Evolutionary conservation across 1,284 basidiomycete species (phyloP), one percentile per base, ranked within the genome.

Genomic region (Puccinia triticina): DNA sequence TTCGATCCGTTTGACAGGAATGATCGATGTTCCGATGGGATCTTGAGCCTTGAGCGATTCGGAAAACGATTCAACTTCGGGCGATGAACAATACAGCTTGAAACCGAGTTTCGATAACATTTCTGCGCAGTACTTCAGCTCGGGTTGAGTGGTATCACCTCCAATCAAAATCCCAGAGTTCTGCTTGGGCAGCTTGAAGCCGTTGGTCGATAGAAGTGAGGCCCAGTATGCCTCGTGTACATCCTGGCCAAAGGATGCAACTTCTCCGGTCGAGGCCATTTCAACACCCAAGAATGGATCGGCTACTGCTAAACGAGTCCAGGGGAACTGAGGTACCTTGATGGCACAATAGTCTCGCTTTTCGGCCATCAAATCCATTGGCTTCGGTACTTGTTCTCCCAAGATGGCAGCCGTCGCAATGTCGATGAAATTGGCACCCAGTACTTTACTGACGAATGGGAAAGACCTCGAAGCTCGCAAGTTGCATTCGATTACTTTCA

Each of bases 401-500:
- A 94, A 92, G 85, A 99, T 99, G 26, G 96, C 97, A 46, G 92
- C 90, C 8, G 96, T 94, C 4, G 97, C 97, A 73, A 92, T 92
- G 84, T 98, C 94, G 85, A 99, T 95, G 88, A 98, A 98, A 90
- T 99, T 98, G 88, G 92, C 92, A 69, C 95, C 96, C 77, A 98
- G 90, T 29, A 99, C 97, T 89, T 99, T 99, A 84, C 94, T 96
- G 8, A 99, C 97, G 89, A 99, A 99, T 85, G 97, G 97, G 93
- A 98, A 99, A 72, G 94, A 97, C 66, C 97, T 92, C 67, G 95
- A 97, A 37, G 97, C 97, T 85, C 97, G 94, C 77, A 99, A 89
- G 89, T 99, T 99, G 88, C 97, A 99, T 88, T 99, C 96, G 84
- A 99, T 99, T 84, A 99, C 96, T 90, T 98, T 99, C 85, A 99